Percentiles rank a stretch among this genome's conserved stretches.
phyloP scores from a whole-genome alignment of 768 basidiomycete species.

The Melanogaster broomeanus region DNA sequence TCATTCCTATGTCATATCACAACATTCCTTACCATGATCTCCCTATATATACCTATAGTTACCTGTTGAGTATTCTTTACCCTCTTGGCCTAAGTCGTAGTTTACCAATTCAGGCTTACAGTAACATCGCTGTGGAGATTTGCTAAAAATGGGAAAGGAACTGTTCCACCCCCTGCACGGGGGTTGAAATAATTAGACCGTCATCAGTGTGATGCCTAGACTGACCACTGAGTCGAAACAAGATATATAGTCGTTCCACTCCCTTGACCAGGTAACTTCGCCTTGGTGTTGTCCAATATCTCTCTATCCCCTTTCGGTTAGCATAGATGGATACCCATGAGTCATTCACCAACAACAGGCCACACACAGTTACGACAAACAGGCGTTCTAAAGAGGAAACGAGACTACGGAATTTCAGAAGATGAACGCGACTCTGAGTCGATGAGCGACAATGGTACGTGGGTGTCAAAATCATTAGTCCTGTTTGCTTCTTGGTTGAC shows the following conservation, averaged over 20 bases:
- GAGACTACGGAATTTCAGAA: constrained; percentile 6
- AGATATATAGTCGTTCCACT: too few species aligned
- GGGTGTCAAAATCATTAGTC: background rate
- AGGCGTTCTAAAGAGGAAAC: constrained; percentile 10
- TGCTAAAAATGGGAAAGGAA: too few species aligned
- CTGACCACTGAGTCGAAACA: too few species aligned
- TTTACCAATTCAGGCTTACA: too few species aligned
- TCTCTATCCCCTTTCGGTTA: background rate
- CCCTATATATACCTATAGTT: too few species aligned
- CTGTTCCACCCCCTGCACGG: too few species aligned
- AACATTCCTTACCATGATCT: too few species aligned
- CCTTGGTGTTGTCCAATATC: background rate
- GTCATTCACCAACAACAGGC: constrained; percentile 14
- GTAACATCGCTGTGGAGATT: too few species aligned
- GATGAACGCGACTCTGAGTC: constrained; percentile 11
- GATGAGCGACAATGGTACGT: constrained; percentile 19
- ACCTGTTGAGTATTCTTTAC: too few species aligned
- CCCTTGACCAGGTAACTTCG: background rate
- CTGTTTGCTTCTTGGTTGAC: background rate
- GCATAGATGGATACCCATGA: constrained; percentile 28
- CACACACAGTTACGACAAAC: constrained; percentile 14
- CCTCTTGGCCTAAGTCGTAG: too few species aligned
- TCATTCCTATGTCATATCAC: too few species aligned
- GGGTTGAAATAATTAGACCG: background rate
- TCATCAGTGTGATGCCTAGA: too few species aligned